Evolutionary conservation across 2,329 filamentous ascomycete genomes (phyloP), one percentile per base, ranked within the genome.

Genomic region (Tolypocladium amazonense): DNA sequence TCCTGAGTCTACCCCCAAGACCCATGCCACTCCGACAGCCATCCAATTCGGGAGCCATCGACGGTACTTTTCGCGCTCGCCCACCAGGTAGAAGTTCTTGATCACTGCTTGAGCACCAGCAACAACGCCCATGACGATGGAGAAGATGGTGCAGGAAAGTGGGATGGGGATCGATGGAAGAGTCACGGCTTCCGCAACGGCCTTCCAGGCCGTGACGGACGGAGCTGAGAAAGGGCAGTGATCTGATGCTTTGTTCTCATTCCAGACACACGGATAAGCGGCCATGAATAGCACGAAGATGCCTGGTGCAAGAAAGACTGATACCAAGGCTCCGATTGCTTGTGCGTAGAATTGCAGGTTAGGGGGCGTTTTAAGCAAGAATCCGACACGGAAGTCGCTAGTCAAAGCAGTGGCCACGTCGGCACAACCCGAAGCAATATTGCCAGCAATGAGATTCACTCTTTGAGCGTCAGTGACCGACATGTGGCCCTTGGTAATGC

Each of bases 251-350:
- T 41, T 47, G 27, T 79, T 76, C 61, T 67, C 64, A 9, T 80
- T 74, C 68, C 84, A 79, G 64, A 89, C 86, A 68, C 87, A 89
- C 0, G 86, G 86, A 70, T 89, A 89, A 0, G 87, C 87, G 6
- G 80, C 79, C 62, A 83, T 80, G 75, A 88, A 88, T 53, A 88
- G 80, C 39, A 88, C 81, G 67, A 88, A 89, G 65, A 89, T 79
- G 12, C 82, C 85, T 0, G 85, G 85, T 0, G 86, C 84, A 15
- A 89, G 73, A 74, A 87, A 88, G 64, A 88, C 77, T n/a, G 85
- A 80, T 56, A 88, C 79, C 38, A 87, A 69, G 11, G 82, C 82
- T 35, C 86, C 86, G 18, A 87, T 71, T 50, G 77, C 79, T 71
- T 89, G 87, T 0, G 85, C 86, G 64, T 85, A 77, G 77, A 85